Evolutionary conservation across 768 basidiomycete species (phyloP).

Genomic region (Rhizopogon salebrosus): DNA sequence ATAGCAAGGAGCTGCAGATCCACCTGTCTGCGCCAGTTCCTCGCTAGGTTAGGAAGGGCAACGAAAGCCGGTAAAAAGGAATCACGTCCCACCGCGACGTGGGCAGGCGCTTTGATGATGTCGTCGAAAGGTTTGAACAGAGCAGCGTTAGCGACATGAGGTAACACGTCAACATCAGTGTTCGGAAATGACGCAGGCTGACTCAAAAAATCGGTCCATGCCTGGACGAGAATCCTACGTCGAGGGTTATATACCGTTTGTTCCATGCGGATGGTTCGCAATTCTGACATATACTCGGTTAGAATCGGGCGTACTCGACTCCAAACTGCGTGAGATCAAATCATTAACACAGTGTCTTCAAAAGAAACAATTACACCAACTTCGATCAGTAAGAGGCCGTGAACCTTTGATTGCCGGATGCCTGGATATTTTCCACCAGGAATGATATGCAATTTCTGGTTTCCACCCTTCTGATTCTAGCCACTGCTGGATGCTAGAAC

Average conservation of each 20-base stretch:
- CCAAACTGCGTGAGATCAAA: slow-evolving; percentile 15
- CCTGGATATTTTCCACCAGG: slow-evolving; percentile 26
- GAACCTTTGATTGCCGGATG: slow-evolving; percentile 23
- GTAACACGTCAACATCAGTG: slow-evolving; percentile 15
- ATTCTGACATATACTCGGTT: slow-evolving; percentile 20
- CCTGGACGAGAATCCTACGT: slow-evolving; percentile 20
- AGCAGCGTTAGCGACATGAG: slow-evolving; percentile 23
- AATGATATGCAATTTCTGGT: slow-evolving; percentile 24
- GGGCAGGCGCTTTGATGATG: slow-evolving; percentile 18
- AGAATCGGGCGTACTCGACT: slow-evolving; percentile 15
- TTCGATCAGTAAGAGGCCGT: slow-evolving; percentile 16
- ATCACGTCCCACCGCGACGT: slow-evolving; percentile 4
- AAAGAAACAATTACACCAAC: slow-evolving; percentile 6
- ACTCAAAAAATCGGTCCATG: slow-evolving; percentile 18
- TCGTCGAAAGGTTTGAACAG: slow-evolving; percentile 15
- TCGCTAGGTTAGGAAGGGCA: slow-evolving; percentile 11
- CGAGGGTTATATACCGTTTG: slow-evolving; percentile 22
- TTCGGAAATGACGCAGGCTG: slow-evolving; percentile 11
- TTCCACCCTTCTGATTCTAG: slow-evolving; percentile 16
- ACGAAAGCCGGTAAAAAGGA: slow-evolving; percentile 13
- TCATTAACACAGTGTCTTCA: background rate
- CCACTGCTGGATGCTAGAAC: slow-evolving; percentile 13
- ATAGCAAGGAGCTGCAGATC: slow-evolving; percentile 24
- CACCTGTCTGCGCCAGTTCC: slow-evolving; percentile 19
- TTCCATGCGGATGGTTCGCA: slow-evolving; percentile 27